These are phyloP conservation scores for Hevea brasiliensis DNA, from an alignment of 345 rosid species.

Conservation along the genomic window DNA sequence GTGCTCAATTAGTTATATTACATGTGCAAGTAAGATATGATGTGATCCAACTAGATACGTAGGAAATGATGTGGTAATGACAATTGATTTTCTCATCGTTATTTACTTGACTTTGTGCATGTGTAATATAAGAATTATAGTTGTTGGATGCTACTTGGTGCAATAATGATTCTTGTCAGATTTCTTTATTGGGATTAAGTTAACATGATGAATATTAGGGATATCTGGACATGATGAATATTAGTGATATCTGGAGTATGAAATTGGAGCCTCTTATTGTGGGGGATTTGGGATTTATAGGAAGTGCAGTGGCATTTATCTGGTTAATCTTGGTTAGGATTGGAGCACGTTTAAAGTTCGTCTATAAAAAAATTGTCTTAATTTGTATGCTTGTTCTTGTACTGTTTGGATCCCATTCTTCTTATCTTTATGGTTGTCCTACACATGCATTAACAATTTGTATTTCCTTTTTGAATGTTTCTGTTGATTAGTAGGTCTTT, in stretches of 20 bases:
- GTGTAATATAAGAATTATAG: neutral
- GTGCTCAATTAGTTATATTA: neutral
- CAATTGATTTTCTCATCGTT: neutral
- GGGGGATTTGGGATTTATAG: too few species aligned
- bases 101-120: neutral
- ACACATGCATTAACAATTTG: slow-evolving; percentile 9
- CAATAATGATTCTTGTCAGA: neutral
- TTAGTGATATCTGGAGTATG: neutral
- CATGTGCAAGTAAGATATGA: neutral
- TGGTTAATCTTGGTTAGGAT: slow-evolving; percentile 2
- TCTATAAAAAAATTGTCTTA: too few species aligned
- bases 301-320: neutral
- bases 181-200: neutral
- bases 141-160: neutral
- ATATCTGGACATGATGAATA: neutral
- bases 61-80: neutral
- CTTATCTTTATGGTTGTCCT: neutral
- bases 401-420: too few species aligned
- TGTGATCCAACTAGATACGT: too few species aligned
- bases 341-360: too few species aligned
- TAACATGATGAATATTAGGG: neutral
- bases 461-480: slow-evolving; percentile 35
- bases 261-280: neutral
- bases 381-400: too few species aligned
- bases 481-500: slow-evolving; percentile 65